Base-by-base conservation (phyloP, 257 asterid species). In the Schizonepeta tenuifolia region DNA sequence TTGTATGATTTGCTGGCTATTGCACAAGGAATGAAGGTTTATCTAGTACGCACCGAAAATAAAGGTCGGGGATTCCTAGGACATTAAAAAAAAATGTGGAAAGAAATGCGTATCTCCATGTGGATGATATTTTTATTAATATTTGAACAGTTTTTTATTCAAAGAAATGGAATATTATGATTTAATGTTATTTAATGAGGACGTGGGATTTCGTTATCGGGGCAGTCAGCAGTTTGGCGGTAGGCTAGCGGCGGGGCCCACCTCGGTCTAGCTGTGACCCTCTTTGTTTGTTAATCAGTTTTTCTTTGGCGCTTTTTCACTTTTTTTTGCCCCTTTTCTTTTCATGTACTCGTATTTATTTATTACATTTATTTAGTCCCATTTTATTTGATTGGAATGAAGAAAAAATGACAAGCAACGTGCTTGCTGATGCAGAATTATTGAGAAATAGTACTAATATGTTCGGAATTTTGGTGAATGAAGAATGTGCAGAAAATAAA, bases 141-240 rank as follows among this genome's bases (percentile, higher is more conserved):
- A 3, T 49, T 9, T 0, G n/a, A 11, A 49, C 8, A 17, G 2
- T 41, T 41, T 41, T 41, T 10, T 36, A 38, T 38, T 38, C 4
- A 12, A 47, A 12, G 0, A 47, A 47, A 47, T 31, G 67, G 67
- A 76, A 40, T 64, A 55, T 61, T 31, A 3, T 2, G 17, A 62
- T 59, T 41, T 28, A 3, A 51, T 22, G 51, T 43, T 43, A 63
- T 54, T 50, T 14, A 62, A 59, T 46, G 49, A 69, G 53, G 75
- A 49, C 53, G 82, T 53, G 49, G 47, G 78, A 74, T 74, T 73
- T 83, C 86, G 43, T 82, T 83, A 54, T 83, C 79, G 21, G 12
- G 73, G 60, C 60, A 15, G 70, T 76, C 80, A 59, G 74, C 73
- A 44, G 44, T 69, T 81, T 69, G 80, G 82, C 46, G n/a, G 64